phyloP scores from a whole-genome alignment of 768 basidiomycete species.

The Hygrocybe punicea region DNA sequence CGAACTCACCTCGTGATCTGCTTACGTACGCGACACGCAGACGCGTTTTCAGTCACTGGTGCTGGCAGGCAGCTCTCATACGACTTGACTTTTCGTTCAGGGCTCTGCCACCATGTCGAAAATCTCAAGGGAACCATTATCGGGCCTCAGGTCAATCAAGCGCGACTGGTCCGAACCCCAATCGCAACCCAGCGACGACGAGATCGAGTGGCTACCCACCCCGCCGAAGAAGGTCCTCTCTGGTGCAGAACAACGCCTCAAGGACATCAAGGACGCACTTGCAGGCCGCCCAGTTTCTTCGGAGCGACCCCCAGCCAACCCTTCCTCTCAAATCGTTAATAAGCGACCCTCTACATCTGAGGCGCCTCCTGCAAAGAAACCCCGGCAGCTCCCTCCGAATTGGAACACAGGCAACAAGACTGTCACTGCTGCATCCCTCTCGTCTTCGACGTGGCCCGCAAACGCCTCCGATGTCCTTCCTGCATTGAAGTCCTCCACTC shows the following conservation, averaged over 20 bases:
- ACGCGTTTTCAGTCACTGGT: neutral
- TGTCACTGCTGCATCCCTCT: neutral
- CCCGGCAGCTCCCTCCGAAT: slow-evolving; percentile 50
- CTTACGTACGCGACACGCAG: neutral
- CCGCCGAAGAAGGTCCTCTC: slow-evolving; percentile 23
- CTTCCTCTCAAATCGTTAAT: slow-evolving; percentile 32
- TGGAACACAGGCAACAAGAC: slow-evolving; percentile 34
- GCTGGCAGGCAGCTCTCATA: too few species aligned
- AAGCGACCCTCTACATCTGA: slow-evolving; percentile 38
- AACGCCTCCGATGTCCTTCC: slow-evolving; percentile 3
- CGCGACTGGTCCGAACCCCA: slow-evolving; percentile 55
- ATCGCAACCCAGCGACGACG: slow-evolving; percentile 38
- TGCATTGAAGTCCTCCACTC: slow-evolving; percentile 6
- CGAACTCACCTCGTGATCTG: neutral
- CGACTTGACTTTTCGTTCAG: too few species aligned
- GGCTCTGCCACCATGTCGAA: slow-evolving; percentile 3
- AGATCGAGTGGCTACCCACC: slow-evolving; percentile 37
- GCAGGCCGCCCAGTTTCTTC: slow-evolving; percentile 17
- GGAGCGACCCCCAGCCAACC: slow-evolving; percentile 9
- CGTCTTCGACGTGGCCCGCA: neutral
- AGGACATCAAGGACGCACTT: slow-evolving; percentile 58
- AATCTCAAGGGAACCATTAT: slow-evolving; percentile 3
- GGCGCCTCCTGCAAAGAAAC: slow-evolving; percentile 45
- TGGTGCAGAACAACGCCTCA: slow-evolving; percentile 43
- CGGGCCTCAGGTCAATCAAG: slow-evolving; percentile 5